These are phyloP conservation scores for Aspergillus baeticus DNA, from an alignment of 495 filamentous ascomycete species.

Conservation along the genomic window DNA sequence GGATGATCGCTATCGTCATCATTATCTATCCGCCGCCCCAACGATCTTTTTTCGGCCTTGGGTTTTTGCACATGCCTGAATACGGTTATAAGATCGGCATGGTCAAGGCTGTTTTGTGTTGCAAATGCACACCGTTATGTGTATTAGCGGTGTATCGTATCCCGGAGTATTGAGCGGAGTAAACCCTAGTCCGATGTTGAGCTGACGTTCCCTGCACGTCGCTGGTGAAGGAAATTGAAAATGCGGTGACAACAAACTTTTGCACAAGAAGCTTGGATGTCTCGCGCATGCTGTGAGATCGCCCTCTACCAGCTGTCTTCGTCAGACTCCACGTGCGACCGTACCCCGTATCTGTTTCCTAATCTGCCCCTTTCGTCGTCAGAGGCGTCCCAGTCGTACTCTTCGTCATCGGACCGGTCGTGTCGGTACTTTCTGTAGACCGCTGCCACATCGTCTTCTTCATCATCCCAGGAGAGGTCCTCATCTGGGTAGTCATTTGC, in stretches of 20 bases:
- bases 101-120: not conserved
- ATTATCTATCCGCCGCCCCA: not conserved
- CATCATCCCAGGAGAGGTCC: constrained; percentile 57
- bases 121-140: not conserved
- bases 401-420: constrained; percentile 53
- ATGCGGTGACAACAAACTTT: not conserved
- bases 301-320: constrained; percentile 28
- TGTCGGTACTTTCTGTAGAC: constrained; percentile 43
- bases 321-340: constrained; percentile 32
- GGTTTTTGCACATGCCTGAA: not conserved
- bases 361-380: constrained; percentile 38
- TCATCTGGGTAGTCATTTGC: constrained; percentile 70
- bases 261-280: not conserved
- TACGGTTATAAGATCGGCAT: not conserved
- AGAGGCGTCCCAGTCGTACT: constrained; percentile 50
- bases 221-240: not conserved
- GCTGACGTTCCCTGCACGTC: not conserved
- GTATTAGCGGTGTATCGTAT: too few relatives aligned
- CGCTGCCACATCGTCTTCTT: constrained; percentile 50
- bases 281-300: not conserved
- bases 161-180: too few relatives aligned
- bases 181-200: too few relatives aligned
- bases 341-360: constrained; percentile 25
- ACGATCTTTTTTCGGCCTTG: not conserved
- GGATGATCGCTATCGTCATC: not conserved